A percentile compares a stretch with the other conserved stretches of the same genome.
These are phyloP conservation scores for Blastocystis sp. DNA, from an alignment of 352 stramenopile species.

Conservation along the genomic window DNA sequence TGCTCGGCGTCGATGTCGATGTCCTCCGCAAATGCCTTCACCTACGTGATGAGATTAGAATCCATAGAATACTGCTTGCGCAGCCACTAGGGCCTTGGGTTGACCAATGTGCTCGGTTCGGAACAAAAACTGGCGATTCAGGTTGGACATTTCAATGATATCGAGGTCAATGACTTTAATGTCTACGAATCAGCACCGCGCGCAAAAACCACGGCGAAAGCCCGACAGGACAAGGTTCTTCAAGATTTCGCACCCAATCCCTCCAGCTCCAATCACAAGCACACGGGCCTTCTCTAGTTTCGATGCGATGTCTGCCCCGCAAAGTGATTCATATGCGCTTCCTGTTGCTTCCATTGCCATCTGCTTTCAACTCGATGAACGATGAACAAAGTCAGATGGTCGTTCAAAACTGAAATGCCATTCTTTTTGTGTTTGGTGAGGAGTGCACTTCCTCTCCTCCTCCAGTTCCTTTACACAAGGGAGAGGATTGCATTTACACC, in stretches of 20 bases:
- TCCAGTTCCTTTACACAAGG: no score
- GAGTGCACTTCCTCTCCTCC: no score
- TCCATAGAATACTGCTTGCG: slow-evolving; percentile 58
- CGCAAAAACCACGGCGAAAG: slow-evolving; percentile 76
- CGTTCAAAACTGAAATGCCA: no score
- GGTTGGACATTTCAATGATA: slow-evolving; percentile 99
- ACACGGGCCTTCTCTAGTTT: slow-evolving; percentile 83
- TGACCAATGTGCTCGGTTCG: slow-evolving; percentile 91
- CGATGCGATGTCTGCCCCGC: slow-evolving; percentile 74
- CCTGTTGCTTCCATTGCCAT: neutral
- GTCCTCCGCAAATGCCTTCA: slow-evolving; percentile 71
- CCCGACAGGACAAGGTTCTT: slow-evolving; percentile 97
- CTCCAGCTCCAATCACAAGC: slow-evolving; percentile 92
- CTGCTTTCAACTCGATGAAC: no score
- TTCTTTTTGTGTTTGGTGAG: no score
- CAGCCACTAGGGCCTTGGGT: slow-evolving; percentile 86
- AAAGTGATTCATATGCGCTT: slow-evolving; percentile 15
- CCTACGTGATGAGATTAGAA: slow-evolving; percentile 71
- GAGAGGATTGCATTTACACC: no score
- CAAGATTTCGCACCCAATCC: slow-evolving; percentile 97
- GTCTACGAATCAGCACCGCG: slow-evolving; percentile 74
- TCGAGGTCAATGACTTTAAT: slow-evolving; percentile 88
- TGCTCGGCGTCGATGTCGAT: slow-evolving; percentile 88
- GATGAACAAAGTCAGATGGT: no score
- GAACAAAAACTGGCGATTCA: slow-evolving; percentile 99